Base-by-base conservation (phyloP, 2,329 filamentous ascomycete genomes). In the Westerdykella aurantiaca region DNA sequence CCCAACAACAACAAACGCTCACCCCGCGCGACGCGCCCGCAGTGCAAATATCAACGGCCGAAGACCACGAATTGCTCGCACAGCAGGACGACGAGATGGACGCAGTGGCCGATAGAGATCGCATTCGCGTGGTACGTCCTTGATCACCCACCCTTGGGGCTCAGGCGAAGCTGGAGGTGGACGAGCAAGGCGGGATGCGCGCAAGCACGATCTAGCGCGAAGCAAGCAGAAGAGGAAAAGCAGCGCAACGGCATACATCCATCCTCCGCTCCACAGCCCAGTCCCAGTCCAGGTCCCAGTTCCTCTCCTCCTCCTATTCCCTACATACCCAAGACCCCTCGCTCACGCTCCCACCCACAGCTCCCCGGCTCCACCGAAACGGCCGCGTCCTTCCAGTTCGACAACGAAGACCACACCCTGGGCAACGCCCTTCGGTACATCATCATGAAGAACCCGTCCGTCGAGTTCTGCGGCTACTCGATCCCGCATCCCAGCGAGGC, bases 401-500 rank as follows among this genome's bases (percentile, higher is more conserved):
- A 86, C 47, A 83, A 88, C 37, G 93, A 98, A 72, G 89, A 94
- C 35, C 93, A 98, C 69, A 98, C 93, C 0, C 75, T 98, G 41
- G 93, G 93, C 22, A 98, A 98, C 69, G 88, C 90, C 9, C 72
- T 98, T 57, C 80, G 93, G 61, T 97, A 90, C 66, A 85, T 96
- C 51, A 94, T 98, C 60, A 96, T 95, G 87, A 97, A 97, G 72
- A 98, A 98, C 68, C 91, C 93, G 23, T 82, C 93, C 51, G 93
- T 98, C 47, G 93, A 98, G 68, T 96, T 98, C 71, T 97, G 93
- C 70, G 93, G 91, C 48, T 98, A 98, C 69, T 88, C 91, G 6
- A 97, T 98, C 49, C 93, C 93, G 23, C 93, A 98, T 70, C 93
- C 93, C 40, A 95, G 90, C 33, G 93, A 98, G 70, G 75, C 83